Percentiles rank a stretch among this genome's conserved stretches.
Conservation (phyloP, 345 rosid genomes). For the Eutrema yunnanense region DNA sequence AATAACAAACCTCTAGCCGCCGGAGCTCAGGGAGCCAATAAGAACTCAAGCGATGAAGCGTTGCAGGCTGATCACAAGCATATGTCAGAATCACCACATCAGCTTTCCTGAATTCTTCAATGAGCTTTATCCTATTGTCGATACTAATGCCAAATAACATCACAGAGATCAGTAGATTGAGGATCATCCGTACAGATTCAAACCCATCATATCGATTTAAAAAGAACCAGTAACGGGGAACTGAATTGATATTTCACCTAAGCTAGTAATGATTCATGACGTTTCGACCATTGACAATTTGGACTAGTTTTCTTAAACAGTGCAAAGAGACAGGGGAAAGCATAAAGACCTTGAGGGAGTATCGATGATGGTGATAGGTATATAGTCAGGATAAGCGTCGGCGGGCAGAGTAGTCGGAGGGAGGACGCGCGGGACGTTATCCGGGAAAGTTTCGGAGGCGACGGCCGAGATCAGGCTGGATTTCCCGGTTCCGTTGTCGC, state of each 20-base stretch:
- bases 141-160: constrained; percentile 35
- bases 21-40: constrained; percentile 84
- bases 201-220: background rate
- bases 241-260: no score
- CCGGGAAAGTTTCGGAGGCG: constrained; percentile 62
- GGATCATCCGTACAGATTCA: background rate
- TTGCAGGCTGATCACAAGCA: constrained; percentile 62
- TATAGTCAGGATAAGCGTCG: constrained; percentile 59
- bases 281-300: background rate
- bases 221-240: no score
- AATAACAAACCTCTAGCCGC: constrained; percentile 46
- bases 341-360: constrained; percentile 58
- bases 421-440: constrained; percentile 51
- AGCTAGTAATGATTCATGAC: background rate
- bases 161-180: background rate
- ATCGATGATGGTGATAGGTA: constrained; percentile 77
- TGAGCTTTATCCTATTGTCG: constrained; percentile 65
- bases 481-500: constrained; percentile 75
- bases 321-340: background rate
- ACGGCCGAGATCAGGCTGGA: constrained; percentile 67
- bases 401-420: constrained; percentile 73
- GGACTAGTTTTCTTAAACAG: background rate
- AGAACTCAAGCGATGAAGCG: constrained; percentile 54
- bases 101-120: constrained; percentile 71
- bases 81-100: constrained; percentile 72